These are phyloP conservation scores for Fusarium sp. DNA, from an alignment of 2,329 filamentous ascomycete genomes.

Conservation along the genomic window DNA sequence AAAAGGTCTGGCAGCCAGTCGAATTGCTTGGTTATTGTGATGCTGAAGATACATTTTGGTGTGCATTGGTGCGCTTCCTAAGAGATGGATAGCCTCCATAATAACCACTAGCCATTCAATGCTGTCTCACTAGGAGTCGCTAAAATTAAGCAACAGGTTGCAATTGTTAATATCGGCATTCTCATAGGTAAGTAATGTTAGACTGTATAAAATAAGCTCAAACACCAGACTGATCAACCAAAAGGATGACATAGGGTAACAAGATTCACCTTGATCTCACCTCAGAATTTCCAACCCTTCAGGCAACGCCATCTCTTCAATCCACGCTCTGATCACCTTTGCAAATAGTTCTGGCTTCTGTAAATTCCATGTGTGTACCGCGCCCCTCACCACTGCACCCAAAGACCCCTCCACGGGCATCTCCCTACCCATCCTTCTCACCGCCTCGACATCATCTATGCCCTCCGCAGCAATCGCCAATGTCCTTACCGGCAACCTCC, in stretches of 20 bases:
- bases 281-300: slow-evolving; percentile 43
- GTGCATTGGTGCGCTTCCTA: slow-evolving; percentile 11
- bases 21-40: background rate
- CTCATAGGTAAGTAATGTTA: slow-evolving; percentile 14
- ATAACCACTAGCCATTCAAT: background rate
- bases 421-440: slow-evolving; percentile 49
- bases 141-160: slow-evolving; percentile 2
- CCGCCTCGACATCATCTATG: slow-evolving; percentile 53
- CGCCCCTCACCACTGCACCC: slow-evolving; percentile 54
- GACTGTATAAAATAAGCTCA: background rate
- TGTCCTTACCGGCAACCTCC: slow-evolving; percentile 46
- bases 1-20: background rate
- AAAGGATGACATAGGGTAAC: slow-evolving; percentile 20
- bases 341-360: slow-evolving; percentile 59
- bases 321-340: slow-evolving; percentile 55
- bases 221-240: no score
- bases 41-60: slow-evolving; percentile 17
- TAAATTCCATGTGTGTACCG: slow-evolving; percentile 59
- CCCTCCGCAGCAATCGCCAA: slow-evolving; percentile 51
- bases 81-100: slow-evolving; percentile 1
- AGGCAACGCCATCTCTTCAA: slow-evolving; percentile 50
- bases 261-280: background rate
- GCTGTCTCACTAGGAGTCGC: slow-evolving; percentile 6
- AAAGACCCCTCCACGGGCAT: slow-evolving; percentile 47
- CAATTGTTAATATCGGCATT: slow-evolving; percentile 15